Percentiles rank a stretch among this genome's conserved stretches.
Evolutionary conservation across 257 asterid genomes (phyloP).

Genomic region (Solanum piurae): DNA sequence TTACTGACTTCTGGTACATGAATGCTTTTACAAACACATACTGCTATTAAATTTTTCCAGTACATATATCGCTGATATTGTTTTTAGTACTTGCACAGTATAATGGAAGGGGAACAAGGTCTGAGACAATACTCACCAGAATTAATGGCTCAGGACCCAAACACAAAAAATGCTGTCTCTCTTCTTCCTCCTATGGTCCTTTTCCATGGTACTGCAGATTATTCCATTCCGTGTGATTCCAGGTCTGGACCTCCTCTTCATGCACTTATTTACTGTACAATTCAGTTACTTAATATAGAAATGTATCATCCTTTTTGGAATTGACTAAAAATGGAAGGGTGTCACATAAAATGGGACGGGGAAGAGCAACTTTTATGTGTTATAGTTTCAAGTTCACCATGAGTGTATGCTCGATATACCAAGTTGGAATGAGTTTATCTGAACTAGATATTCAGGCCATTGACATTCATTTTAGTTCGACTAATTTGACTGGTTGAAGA

Average conservation of each 20-base stretch:
- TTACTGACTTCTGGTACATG: neutral
- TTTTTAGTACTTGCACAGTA: constrained; percentile 30
- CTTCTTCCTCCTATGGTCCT: constrained; percentile 72
- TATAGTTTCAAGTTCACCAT: neutral
- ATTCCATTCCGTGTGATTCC: constrained; percentile 78
- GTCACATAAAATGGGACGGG: neutral
- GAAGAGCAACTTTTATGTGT: neutral
- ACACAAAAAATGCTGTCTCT: constrained; percentile 41
- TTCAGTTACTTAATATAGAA: neutral
- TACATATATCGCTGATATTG: neutral
- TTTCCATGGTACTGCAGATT: constrained; percentile 91
- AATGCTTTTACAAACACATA: neutral
- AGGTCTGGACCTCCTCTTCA: constrained; percentile 30
- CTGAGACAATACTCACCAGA: constrained; percentile 73
- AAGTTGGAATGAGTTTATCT: neutral
- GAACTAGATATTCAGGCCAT: neutral
- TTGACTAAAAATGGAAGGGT: neutral
- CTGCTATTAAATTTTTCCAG: neutral
- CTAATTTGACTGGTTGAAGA: neutral
- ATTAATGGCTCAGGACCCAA: constrained; percentile 57
- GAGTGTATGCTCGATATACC: neutral
- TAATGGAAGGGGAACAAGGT: constrained; percentile 95
- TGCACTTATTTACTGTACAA: neutral
- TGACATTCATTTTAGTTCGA: neutral
- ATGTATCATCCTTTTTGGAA: neutral